Base-by-base conservation (phyloP, 805 yeast species). In the Millerozyma miso region DNA sequence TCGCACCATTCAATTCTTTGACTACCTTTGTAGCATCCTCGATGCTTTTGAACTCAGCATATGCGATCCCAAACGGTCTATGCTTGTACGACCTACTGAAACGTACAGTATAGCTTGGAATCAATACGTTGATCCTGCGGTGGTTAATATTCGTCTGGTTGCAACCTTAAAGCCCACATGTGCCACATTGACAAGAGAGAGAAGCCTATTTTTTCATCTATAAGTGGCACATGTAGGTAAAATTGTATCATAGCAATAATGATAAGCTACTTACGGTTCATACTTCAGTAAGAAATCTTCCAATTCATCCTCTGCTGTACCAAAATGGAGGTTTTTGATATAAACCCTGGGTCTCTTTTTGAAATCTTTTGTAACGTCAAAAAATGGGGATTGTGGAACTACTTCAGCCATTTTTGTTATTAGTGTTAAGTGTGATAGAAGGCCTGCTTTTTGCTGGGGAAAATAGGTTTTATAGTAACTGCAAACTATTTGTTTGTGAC, bases 21-120 rank as follows among this genome's bases (percentile, higher is more conserved):
- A 60, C 53, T 13, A 58, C 69, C 31, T 47, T 47, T 14, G 55
- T 52, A 4, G 65, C 69, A n/a, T 58, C 60, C 19, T 60, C 65
- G 1, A 39, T 35, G 18, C 50, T 47, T n/a, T 49, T 56, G 44
- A 68, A 63, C 40, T 61, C 69, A n/a, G 65, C 71, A 42, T 65
- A 68, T 0, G 66, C 74, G 38, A 79, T 74, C 3, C 93, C 91
- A 49, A 79, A 60, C 2, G 81, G 77, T 47, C 61, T 69, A 37
- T 67, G 71, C 39, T 63, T 66, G 33, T 54, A 56, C 4, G 54
- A 54, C 35, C 74, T 65, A 43, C 69, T 62, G 10, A 77, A 76
- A 29, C 76, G 66, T 14, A 77, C 67, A 2, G 80, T 74, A 48
- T 74, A 76, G 45, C 75, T 73, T 19, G 85, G 85, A 40, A 80